phyloP scores from a whole-genome alignment of 1,139 yeast species.

The Yamadazyma membranifaciens region DNA sequence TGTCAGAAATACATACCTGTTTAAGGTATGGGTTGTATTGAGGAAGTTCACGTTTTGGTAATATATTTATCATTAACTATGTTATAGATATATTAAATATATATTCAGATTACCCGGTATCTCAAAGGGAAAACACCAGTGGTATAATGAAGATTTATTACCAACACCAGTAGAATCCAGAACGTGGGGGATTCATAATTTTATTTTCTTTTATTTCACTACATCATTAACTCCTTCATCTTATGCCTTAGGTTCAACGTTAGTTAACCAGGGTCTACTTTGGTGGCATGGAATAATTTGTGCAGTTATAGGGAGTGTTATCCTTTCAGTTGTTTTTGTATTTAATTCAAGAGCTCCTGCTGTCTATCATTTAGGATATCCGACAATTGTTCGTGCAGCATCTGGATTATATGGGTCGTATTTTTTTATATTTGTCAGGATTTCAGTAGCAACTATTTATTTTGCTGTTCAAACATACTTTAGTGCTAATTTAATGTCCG shows the following conservation, averaged over 20 bases:
- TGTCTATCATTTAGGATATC: slow-evolving; percentile 12
- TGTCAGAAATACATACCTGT: too few species aligned
- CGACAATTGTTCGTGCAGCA: slow-evolving; percentile 11
- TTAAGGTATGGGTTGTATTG: too few species aligned
- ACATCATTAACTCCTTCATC: slow-evolving; percentile 13
- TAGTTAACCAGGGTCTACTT: slow-evolving; percentile 10
- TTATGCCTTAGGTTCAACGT: slow-evolving; percentile 11
- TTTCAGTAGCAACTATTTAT: slow-evolving; percentile 13
- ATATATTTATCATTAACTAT: too few species aligned
- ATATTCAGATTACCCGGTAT: too few species aligned
- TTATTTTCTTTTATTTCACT: slow-evolving; percentile 13
- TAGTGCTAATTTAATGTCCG: slow-evolving; percentile 10
- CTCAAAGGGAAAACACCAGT: slow-evolving; percentile 8
- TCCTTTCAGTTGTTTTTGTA: slow-evolving; percentile 10
- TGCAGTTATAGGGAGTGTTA: slow-evolving; percentile 13
- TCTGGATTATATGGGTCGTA: slow-evolving; percentile 14
- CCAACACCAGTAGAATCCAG: slow-evolving; percentile 9
- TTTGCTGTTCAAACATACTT: slow-evolving; percentile 14
- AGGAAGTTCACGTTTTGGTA: too few species aligned
- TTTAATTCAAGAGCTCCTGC: slow-evolving; percentile 13
- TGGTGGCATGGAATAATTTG: slow-evolving; percentile 14
- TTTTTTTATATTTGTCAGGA: slow-evolving; percentile 12
- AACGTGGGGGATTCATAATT: slow-evolving; percentile 12
- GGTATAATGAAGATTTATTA: slow-evolving; percentile 14
- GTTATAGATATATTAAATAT: too few species aligned